Base-by-base conservation (phyloP, 345 rosid species). In the Theobroma cacao region DNA sequence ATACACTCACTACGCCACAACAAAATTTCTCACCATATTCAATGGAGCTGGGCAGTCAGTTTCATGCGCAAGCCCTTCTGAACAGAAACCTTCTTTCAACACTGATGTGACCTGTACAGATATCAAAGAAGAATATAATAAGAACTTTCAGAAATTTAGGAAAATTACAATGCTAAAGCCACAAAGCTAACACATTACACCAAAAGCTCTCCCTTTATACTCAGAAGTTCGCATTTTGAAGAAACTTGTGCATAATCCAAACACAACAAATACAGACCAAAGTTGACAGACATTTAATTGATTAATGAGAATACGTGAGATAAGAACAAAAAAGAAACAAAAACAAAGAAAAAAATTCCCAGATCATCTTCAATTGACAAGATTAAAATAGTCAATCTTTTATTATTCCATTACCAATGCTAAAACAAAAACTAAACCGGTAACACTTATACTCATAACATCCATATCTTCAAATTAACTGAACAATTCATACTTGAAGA, bases 61-160 rank as follows among this genome's bases (percentile, higher is more conserved):
- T 78, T 74, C 81, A 68, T 70, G 77, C 14, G 40, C 34, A 61
- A 68, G 33, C 72, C 79, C 76, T 75, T 63, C 36, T 36, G n/a
- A 26, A 30, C 5, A 31, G 38, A 24, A 22, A 53, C 67, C 31
- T 5, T 40, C 79, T 8, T 75, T 26, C 50, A 45, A 34, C 52
- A 56, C 38, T 3, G 24, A 56, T 50, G 38, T 36, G 30, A 55
- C 68, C 82, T 79, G 61, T 17, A 71, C 41, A 78, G 14, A 14
- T 63, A 34, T 48, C n/a, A 24, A 47, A 62, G 52, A 9, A 53
- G n/a, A 69, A 24, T 5, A 28, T 24, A 13, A 4, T 1, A 36
- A 41, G 18, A 58, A 40, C 17, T 45, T 47, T 4, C 33, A 38
- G 22, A 20, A 43, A 48, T 2, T 30, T 7, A 40, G 38, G 30